These are phyloP conservation scores for Trichoderma orchidacearum DNA, from an alignment of 495 filamentous ascomycete genomes.

Conservation along the genomic window DNA sequence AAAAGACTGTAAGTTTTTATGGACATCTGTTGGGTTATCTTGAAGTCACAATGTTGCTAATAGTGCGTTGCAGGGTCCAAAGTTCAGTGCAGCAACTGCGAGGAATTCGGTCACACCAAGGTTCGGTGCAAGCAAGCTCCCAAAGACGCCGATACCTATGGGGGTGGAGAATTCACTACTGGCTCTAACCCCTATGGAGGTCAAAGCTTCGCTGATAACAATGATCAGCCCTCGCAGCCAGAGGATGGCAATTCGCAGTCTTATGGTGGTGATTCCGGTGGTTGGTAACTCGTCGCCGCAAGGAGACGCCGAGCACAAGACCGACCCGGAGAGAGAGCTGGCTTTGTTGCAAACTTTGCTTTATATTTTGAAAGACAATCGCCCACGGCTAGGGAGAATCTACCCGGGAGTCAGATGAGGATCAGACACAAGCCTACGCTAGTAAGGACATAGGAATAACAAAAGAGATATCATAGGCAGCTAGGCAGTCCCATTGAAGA, in stretches of 20 bases:
- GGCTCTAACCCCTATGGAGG: not conserved
- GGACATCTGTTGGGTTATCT: not conserved
- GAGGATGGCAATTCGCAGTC: not conserved
- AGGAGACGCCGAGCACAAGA: not conserved
- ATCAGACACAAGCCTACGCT: not conserved
- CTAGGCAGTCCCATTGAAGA: no score
- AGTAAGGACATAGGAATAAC: not conserved
- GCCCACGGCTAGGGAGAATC: not conserved
- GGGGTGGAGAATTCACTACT: conserved; percentile 4
- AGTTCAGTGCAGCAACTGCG: conserved; percentile 65
- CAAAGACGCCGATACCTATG: conserved; percentile 17
- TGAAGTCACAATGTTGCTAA: conserved; percentile 10
- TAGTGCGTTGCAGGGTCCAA: conserved; percentile 27
- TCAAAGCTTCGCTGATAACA: not conserved
- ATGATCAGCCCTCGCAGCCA: not conserved
- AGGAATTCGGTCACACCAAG: conserved; percentile 60
- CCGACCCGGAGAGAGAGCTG: not conserved
- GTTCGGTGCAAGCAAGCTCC: conserved; percentile 41
- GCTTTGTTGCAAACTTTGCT: not conserved
- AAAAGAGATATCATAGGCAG: not conserved
- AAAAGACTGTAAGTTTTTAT: conserved; percentile 45
- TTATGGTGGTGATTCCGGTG: not conserved
- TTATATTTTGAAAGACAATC: not conserved
- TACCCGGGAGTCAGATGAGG: not conserved
- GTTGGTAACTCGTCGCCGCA: not conserved